Evolutionary conservation across 371 early-diverging fungal genomes (phyloP).

Genomic region (Rhizopus delemar): DNA sequence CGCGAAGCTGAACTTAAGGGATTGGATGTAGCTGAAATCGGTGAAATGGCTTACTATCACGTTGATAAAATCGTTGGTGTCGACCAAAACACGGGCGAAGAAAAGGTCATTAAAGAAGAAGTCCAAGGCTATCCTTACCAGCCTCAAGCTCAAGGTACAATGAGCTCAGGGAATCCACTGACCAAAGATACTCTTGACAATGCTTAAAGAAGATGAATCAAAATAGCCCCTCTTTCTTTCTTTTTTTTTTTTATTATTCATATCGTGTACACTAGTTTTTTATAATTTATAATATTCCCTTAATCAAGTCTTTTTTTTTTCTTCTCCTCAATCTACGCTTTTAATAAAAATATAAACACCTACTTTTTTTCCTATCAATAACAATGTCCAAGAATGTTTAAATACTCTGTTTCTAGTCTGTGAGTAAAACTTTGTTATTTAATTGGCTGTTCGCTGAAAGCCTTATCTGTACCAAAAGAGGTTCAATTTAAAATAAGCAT

Average conservation of each 20-base stretch:
- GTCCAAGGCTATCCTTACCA: constrained; percentile 28
- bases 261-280: not conserved
- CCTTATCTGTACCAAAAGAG: too few species aligned
- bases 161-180: constrained; percentile 23
- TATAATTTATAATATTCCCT: not conserved
- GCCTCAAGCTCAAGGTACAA: constrained; percentile 28
- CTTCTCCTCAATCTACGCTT: not conserved
- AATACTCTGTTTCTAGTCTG: too few species aligned
- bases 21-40: constrained; percentile 77
- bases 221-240: not conserved
- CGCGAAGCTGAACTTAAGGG: constrained; percentile 72
- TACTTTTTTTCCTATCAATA: too few species aligned
- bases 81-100: constrained; percentile 40
- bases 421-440: too few species aligned
- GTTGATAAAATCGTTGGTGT: constrained; percentile 48
- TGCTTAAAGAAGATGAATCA: constrained; percentile 10
- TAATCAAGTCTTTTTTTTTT: not conserved
- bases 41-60: constrained; percentile 71
- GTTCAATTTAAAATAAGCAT: too few species aligned
- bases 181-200: constrained; percentile 25
- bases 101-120: constrained; percentile 41
- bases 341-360: too few species aligned
- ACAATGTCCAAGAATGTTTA: too few species aligned
- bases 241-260: not conserved
- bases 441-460: too few species aligned